Percentiles rank a stretch among this genome's conserved stretches.
Conservation (phyloP, 495 filamentous ascomycete genomes). For the Sordaria brevicollis region DNA sequence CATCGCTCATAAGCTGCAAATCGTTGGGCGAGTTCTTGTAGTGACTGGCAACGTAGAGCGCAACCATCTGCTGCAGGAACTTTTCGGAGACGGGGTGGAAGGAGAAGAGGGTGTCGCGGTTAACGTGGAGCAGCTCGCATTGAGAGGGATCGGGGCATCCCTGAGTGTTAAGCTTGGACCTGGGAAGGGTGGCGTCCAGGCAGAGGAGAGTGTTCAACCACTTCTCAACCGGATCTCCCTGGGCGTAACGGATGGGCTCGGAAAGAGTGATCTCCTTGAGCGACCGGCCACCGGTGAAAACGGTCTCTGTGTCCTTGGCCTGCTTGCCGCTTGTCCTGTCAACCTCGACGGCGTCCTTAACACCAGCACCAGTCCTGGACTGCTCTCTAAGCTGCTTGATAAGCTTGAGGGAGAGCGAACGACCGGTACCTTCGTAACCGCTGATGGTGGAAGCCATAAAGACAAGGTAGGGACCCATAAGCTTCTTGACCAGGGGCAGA, state of each 20-base stretch:
- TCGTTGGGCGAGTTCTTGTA: slow-evolving; percentile 99
- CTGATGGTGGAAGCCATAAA: slow-evolving; percentile 99
- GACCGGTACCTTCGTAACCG: slow-evolving; percentile 95
- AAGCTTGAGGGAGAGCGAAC: slow-evolving; percentile 89
- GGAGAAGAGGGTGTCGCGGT: slow-evolving; percentile 94
- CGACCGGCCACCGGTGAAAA: slow-evolving; percentile 58
- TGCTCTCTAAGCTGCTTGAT: slow-evolving; percentile 97
- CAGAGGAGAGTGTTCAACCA: slow-evolving; percentile 96
- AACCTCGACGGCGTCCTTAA: slow-evolving; percentile 52
- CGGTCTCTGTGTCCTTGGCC: slow-evolving; percentile 49
- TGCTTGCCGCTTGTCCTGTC: slow-evolving; percentile 63
- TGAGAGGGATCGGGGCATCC: slow-evolving; percentile 83
- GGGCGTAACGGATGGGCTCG: slow-evolving; percentile 90
- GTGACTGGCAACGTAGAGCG: slow-evolving; percentile 93
- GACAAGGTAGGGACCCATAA: slow-evolving; percentile 96
- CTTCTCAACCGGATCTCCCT: slow-evolving; percentile 83
- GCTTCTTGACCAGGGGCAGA: slow-evolving; percentile 78
- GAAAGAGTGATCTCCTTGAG: slow-evolving; percentile 83
- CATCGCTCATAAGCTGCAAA: slow-evolving; percentile 94
- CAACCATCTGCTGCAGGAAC: slow-evolving; percentile 96
- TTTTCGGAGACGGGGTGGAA: slow-evolving; percentile 96
- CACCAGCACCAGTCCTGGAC: slow-evolving; percentile 48
- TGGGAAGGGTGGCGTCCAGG: slow-evolving; percentile 79
- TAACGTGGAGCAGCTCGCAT: slow-evolving; percentile 86
- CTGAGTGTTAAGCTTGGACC: slow-evolving; percentile 59